phyloP scores from a whole-genome alignment of 1,139 yeast species.

The Geotrichum cucujoidarum region DNA sequence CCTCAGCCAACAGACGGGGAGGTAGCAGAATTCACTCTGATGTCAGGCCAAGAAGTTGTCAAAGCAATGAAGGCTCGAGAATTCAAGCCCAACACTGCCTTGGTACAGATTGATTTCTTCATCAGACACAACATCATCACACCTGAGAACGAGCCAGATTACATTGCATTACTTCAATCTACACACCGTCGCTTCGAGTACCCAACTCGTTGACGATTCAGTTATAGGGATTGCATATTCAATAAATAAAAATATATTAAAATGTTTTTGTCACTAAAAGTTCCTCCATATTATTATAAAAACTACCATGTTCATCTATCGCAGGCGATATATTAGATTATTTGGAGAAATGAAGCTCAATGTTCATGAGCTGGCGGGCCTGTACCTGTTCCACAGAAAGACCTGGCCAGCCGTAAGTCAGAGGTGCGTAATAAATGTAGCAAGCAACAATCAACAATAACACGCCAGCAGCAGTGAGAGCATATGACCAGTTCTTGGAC shows the following conservation, averaged over 20 bases:
- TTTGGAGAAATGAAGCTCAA: constrained; percentile 79
- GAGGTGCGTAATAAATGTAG: constrained; percentile 73
- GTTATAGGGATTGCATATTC: no score
- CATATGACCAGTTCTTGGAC: constrained; percentile 12
- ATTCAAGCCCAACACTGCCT: constrained; percentile 86
- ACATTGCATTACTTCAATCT: constrained; percentile 50
- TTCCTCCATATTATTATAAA: neutral
- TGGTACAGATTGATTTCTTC: constrained; percentile 74
- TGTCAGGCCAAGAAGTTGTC: constrained; percentile 45
- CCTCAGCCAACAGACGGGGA: constrained; percentile 50
- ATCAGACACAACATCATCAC: constrained; percentile 72
- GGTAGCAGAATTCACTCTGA: constrained; percentile 18
- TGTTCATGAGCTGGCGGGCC: constrained; percentile 76
- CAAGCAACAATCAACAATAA: constrained; percentile 52
- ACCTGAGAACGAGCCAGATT: constrained; percentile 59
- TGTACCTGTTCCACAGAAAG: constrained; percentile 60
- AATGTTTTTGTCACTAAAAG: no score
- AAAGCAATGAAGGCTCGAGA: constrained; percentile 46
- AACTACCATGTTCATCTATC: neutral
- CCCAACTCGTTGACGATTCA: constrained; percentile 39
- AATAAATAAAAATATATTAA: no score
- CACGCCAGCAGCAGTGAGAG: constrained; percentile 30
- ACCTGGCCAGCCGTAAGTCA: constrained; percentile 75
- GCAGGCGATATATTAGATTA: no score
- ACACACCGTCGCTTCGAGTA: constrained; percentile 70